Conservation (phyloP, 352 stramenopile genomes). For the Vaucheria bursata region DNA sequence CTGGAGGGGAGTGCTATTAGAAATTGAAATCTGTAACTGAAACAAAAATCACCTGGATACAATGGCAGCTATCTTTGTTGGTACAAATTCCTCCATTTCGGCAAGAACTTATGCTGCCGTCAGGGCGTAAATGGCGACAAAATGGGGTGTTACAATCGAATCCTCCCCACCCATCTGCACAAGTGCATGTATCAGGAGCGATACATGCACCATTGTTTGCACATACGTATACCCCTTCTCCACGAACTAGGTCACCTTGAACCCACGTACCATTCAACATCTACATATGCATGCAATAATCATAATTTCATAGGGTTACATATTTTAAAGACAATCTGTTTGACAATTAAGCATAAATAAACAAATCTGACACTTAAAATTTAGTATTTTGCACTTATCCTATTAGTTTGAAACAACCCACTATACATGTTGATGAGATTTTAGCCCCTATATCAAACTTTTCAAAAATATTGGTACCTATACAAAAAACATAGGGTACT, state of each 20-base stretch:
- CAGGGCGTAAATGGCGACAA: slow-evolving; percentile 57
- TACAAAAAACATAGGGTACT: no score
- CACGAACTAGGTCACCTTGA: slow-evolving; percentile 54
- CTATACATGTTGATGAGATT: no score
- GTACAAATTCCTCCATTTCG: slow-evolving; percentile 81
- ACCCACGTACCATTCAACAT: slow-evolving; percentile 61
- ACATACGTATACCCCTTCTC: slow-evolving; percentile 88
- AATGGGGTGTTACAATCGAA: slow-evolving; percentile 87
- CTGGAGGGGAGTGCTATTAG: no score
- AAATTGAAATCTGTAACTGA: no score
- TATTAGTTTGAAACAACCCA: no score
- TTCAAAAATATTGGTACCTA: no score
- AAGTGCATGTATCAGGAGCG: slow-evolving; percentile 76
- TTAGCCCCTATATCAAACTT: no score
- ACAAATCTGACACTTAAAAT: no score
- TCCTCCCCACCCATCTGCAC: slow-evolving; percentile 75
- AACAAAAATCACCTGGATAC: slow-evolving; percentile 75
- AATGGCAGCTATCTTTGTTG: slow-evolving; percentile 80
- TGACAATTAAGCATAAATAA: no score
- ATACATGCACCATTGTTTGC: slow-evolving; percentile 84
- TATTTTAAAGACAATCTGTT: no score
- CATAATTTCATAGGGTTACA: no score
- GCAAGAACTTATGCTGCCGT: slow-evolving; percentile 57
- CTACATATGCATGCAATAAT: slow-evolving; percentile 38
- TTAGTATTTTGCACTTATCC: no score